Base-by-base conservation (phyloP, 805 yeast genomes). In the Candida pini region DNA sequence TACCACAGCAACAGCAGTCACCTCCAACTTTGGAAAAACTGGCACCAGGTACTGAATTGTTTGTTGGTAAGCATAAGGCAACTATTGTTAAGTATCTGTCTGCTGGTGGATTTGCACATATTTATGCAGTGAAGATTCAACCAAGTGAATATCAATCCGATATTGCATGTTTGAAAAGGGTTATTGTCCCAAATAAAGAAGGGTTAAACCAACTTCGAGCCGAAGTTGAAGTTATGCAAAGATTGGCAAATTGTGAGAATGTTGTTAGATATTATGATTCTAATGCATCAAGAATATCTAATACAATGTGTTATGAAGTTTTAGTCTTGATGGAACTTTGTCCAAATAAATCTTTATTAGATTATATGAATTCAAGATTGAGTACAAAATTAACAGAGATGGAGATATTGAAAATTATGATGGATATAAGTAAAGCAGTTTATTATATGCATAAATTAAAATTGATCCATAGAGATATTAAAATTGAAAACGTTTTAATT, bases 241-340 rank as follows among this genome's bases (percentile, higher is more conserved):
- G 71, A 33, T 57, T 84, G 35, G 62, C 72, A 15, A 65, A 69
- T 12, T 73, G 78, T 28, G 62, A 75, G 18, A 69, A 73, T 44
- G 76, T 81, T 33, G 92, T 83, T 19, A 69, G 68, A 39, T 81
- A 81, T 50, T 80, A 69, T 47, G 94, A 84, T 53, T 81, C 89
- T 3, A 80, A 81, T 52, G 92, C 94, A 1, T 76, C 81, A 28
- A 64, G 85, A 36, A 51, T 73, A 20, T 64, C 62, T 3, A 55
- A 65, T 31, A 65, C 72, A 2, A 51, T 69, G 4, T 44, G 50
- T 29, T 92, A 86, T 56, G 97, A 90, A 60, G 97, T 92, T 7
- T 66, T 90, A 36, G 76, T 90, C 28, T 66, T 90, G 44, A 92
- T 90, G 97, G 98, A 90, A 58, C 73, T 81, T 48, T 90, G 98